Percentiles rank a stretch among this genome's conserved stretches.
Evolutionary conservation across 139 green algal genomes (phyloP).

Genomic region (Limnomonas spitsbergensis): DNA sequence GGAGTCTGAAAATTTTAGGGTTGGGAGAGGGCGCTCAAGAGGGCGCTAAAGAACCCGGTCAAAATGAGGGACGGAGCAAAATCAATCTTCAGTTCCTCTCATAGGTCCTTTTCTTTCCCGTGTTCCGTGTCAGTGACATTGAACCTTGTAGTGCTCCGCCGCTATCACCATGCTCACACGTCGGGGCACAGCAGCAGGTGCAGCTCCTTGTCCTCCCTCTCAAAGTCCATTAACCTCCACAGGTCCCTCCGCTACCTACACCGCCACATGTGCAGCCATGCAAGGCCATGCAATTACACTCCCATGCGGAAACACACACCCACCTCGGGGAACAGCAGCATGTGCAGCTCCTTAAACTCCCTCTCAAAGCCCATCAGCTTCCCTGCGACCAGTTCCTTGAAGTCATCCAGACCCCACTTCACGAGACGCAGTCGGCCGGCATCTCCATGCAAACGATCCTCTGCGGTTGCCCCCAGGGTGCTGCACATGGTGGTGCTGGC

Average conservation of each 20-base stretch:
- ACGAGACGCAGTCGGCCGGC: not conserved
- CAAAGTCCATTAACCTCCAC: slow-evolving; percentile 63
- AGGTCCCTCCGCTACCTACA: too few species aligned
- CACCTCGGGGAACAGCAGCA: slow-evolving; percentile 60
- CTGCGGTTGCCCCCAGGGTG: slow-evolving; percentile 15
- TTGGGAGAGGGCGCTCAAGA: too few species aligned
- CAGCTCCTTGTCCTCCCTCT: slow-evolving; percentile 65
- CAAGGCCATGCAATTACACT: too few species aligned
- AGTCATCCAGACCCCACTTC: slow-evolving; percentile 45
- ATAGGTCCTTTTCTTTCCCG: too few species aligned
- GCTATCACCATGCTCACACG: too few species aligned
- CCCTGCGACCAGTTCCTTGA: slow-evolving; percentile 43
- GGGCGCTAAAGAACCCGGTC: too few species aligned
- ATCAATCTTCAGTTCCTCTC: too few species aligned
- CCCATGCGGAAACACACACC: slow-evolving; percentile 5
- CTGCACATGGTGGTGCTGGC: not conserved
- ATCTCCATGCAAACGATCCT: slow-evolving; percentile 39
- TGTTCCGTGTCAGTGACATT: too few species aligned
- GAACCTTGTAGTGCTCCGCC: too few species aligned
- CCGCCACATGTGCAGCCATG: too few species aligned
- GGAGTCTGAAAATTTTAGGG: too few species aligned
- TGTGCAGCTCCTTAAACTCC: slow-evolving; percentile 59
- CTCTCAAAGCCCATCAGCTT: slow-evolving; percentile 68
- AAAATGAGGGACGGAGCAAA: too few species aligned
- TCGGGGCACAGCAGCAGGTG: slow-evolving; percentile 61